A percentile compares a stretch with the other conserved stretches of the same genome.
These are phyloP conservation scores for Aspergillus asperescens DNA, from an alignment of 495 filamentous ascomycete species.

Conservation along the genomic window DNA sequence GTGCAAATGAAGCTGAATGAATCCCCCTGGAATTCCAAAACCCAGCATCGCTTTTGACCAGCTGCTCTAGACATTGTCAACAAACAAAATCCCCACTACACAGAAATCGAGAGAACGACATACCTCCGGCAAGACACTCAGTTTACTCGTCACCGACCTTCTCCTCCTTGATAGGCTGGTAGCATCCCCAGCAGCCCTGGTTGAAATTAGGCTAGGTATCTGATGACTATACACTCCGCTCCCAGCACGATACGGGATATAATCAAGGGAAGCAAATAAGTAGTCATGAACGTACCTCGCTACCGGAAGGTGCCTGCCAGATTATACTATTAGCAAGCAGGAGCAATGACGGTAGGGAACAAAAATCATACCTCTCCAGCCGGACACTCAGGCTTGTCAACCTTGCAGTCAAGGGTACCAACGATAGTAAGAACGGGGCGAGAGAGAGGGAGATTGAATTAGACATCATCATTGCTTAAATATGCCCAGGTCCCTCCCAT, in stretches of 20 bases:
- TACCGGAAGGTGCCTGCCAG: neutral
- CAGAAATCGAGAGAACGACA: neutral
- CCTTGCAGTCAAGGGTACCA: neutral
- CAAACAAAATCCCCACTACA: no score
- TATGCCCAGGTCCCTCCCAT: no score
- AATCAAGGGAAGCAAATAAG: neutral
- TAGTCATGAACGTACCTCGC: neutral
- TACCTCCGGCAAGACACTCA: constrained; percentile 6
- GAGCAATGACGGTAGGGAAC: neutral
- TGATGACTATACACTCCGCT: neutral
- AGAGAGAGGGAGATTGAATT: no score
- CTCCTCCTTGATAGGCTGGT: neutral
- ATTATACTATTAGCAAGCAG: neutral
- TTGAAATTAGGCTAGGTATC: no score
- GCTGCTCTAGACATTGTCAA: no score
- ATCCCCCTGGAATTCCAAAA: neutral
- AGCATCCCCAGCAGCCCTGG: constrained; percentile 12
- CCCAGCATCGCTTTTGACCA: no score
- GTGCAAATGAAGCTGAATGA: no score
- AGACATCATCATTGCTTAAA: no score
- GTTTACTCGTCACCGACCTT: neutral
- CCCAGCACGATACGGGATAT: neutral
- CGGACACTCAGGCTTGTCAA: constrained; percentile 3
- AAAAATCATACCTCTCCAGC: neutral
- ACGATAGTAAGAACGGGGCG: no score